These are phyloP conservation scores for Solanum etuberosum DNA, from an alignment of 257 asterid genomes.

Conservation along the genomic window DNA sequence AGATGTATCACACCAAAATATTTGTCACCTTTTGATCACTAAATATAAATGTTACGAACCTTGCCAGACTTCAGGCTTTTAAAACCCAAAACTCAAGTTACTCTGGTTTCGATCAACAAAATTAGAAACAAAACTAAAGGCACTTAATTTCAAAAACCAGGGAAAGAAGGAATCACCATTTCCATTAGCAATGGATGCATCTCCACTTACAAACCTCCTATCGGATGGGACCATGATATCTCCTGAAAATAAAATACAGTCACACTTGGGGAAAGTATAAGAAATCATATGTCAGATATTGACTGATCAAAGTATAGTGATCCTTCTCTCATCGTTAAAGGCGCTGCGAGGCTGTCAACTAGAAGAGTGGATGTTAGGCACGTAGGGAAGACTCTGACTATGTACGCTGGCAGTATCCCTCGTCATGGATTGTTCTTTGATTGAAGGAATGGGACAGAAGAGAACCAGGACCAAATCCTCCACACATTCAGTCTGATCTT, in stretches of 20 bases:
- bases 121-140: neutral
- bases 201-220: slow-evolving; percentile 6
- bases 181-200: slow-evolving; percentile 9
- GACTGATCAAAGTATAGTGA: neutral
- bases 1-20: neutral
- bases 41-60: neutral
- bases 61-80: neutral
- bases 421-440: neutral
- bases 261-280: neutral
- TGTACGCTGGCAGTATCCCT: neutral
- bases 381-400: neutral
- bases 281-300: neutral
- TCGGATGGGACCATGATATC: neutral
- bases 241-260: neutral
- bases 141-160: neutral
- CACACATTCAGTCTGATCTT: neutral
- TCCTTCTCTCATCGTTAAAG: neutral
- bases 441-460: neutral
- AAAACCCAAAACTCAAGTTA: neutral
- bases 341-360: neutral
- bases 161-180: slow-evolving; percentile 23
- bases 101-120: neutral
- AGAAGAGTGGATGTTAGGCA: neutral
- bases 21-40: neutral
- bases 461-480: neutral